Base-by-base conservation (phyloP, 176 grass and related monocot species). In the Hsuehochloa calcarea region DNA sequence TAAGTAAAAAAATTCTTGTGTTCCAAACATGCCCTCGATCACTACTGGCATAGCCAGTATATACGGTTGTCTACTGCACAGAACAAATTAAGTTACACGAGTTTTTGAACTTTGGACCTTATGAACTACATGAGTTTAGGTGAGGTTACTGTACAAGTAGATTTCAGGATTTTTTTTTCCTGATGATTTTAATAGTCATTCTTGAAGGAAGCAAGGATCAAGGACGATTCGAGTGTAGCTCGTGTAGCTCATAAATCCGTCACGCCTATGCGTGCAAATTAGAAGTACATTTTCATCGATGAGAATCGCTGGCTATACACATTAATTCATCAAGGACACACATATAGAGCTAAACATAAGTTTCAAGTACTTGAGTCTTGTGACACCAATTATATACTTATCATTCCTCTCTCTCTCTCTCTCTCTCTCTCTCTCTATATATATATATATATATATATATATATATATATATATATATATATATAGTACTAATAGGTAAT, bases 381-480 rank as follows among this genome's bases (percentile, higher is more conserved):
- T 49, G 60, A n/a, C 39, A 50, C 22, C 25, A 29, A 46, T 44
- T 37, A 70, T 81, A 64, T 74, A 47, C n/a, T 83, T 74, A 87
- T 2, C 67, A n/a, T 25, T 71, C 40, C 74, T n/a, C n/a, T n/a
- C n/a, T n/a, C n/a, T n/a, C n/a, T n/a, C n/a, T n/a, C n/a, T n/a
- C n/a, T n/a, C n/a, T n/a, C n/a, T n/a, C n/a, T n/a, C n/a, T n/a
- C n/a, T n/a, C n/a, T n/a, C n/a, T n/a, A n/a, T n/a, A n/a, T n/a
- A n/a, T n/a, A n/a, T n/a, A n/a, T n/a, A n/a, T n/a, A n/a, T n/a
- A n/a, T n/a, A n/a, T n/a, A n/a, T n/a, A n/a, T n/a, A n/a, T n/a
- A n/a, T 54, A 77, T 74, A 83, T 72, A 80, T 65, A 60, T 12
- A 60, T 49, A 77, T 72, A 78, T 44, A 70, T 72, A 78, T 84